These are phyloP conservation scores for Drosera capensis DNA, from an alignment of 148 eudicot genomes.

Conservation along the genomic window DNA sequence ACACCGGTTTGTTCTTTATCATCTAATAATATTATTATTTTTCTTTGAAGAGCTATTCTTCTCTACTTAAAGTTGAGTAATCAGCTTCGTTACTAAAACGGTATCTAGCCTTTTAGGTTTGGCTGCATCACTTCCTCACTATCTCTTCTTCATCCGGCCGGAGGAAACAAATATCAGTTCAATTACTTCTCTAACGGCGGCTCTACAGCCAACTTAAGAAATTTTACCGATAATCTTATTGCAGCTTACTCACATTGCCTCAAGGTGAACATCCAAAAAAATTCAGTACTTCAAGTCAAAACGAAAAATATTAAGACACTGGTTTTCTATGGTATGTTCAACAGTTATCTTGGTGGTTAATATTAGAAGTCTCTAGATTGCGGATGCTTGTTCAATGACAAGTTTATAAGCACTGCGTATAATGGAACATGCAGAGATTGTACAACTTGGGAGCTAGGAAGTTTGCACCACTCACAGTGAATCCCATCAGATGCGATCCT, in stretches of 20 bases:
- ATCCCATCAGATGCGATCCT: conserved; percentile 27
- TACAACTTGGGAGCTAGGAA: conserved; percentile 25
- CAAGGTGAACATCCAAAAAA: too few relatives aligned
- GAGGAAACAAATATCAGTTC: conserved; percentile 18
- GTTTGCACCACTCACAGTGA: conserved; percentile 12
- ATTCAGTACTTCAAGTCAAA: not conserved
- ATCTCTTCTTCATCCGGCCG: conserved; percentile 18
- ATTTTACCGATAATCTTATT: conserved; percentile 11
- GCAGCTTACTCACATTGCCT: conserved; percentile 14
- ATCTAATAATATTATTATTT: too few relatives aligned
- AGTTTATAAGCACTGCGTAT: not conserved
- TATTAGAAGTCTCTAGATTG: too few relatives aligned
- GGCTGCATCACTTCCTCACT: conserved; percentile 12
- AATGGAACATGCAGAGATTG: conserved; percentile 9
- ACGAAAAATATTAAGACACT: not conserved
- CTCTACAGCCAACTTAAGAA: conserved; percentile 2
- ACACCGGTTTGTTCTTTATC: too few relatives aligned
- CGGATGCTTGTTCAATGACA: not conserved
- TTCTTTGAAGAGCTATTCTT: too few relatives aligned
- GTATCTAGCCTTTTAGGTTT: too few relatives aligned
- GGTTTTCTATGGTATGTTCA: too few relatives aligned
- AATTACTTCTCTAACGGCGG: conserved; percentile 10
- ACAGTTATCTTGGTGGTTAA: too few relatives aligned
- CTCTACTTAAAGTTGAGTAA: too few relatives aligned
- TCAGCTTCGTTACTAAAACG: too few relatives aligned